Evolutionary conservation across 805 yeast species (phyloP).

Genomic region (Myxozyma monticola): DNA sequence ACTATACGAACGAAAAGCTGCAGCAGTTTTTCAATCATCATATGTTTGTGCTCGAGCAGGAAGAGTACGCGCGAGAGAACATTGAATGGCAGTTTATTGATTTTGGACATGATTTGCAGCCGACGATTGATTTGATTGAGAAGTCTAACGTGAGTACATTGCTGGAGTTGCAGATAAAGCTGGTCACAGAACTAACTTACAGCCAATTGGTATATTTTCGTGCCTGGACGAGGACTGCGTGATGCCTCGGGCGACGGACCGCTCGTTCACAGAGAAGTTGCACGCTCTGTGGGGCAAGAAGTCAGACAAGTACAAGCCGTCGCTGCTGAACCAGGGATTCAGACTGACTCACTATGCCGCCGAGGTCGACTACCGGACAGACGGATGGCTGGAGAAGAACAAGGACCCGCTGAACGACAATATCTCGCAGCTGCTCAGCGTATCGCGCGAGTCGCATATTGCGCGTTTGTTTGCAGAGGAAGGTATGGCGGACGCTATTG

Average conservation of each 20-base stretch:
- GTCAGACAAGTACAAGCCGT: conserved; percentile 64
- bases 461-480: conserved; percentile 51
- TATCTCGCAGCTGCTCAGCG: conserved; percentile 58
- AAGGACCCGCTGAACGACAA: conserved; percentile 88
- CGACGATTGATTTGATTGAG: conserved; percentile 91
- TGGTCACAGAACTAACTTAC: background rate
- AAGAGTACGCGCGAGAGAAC: conserved; percentile 89
- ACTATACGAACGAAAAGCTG: conserved; percentile 86
- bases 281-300: conserved; percentile 60
- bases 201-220: conserved; percentile 78
- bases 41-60: conserved; percentile 95
- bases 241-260: conserved; percentile 85
- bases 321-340: conserved; percentile 75
- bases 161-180: background rate
- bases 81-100: conserved; percentile 93
- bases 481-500: conserved; percentile 33
- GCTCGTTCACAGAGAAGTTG: conserved; percentile 77
- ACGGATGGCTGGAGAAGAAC: conserved; percentile 92
- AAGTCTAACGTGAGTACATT: conserved; percentile 42
- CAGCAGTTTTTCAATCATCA: conserved; percentile 97
- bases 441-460: conserved; percentile 60
- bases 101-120: conserved; percentile 91
- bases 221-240: conserved; percentile 93
- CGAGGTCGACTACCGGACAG: conserved; percentile 87
- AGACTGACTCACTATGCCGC: conserved; percentile 93